Percentiles rank a stretch among this genome's conserved stretches.
These are phyloP conservation scores for Tuber microsphaerosporum DNA, from an alignment of 495 filamentous ascomycete species.

Conservation along the genomic window DNA sequence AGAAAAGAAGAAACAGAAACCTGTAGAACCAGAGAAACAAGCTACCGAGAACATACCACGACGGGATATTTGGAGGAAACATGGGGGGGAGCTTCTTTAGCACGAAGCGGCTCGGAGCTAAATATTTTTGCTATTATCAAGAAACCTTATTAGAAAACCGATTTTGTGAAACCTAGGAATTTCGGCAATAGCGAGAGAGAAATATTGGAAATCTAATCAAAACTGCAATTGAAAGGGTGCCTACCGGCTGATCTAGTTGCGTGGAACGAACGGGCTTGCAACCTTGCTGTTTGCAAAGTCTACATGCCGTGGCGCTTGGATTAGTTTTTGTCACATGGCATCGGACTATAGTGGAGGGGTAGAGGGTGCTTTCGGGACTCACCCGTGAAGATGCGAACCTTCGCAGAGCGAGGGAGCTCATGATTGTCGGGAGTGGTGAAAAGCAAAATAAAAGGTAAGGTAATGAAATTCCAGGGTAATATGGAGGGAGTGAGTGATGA, in stretches of 20 bases:
- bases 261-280: conserved; percentile 69
- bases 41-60: conserved; percentile 64
- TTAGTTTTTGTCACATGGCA: conserved; percentile 6
- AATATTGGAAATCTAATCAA: neutral
- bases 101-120: conserved; percentile 72
- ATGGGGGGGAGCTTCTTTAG: conserved; percentile 80
- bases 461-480: neutral
- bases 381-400: conserved; percentile 57
- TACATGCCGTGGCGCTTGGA: neutral
- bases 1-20: conserved; percentile 10
- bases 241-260: conserved; percentile 73
- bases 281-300: conserved; percentile 19
- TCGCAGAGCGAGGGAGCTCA: conserved; percentile 55
- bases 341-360: conserved; percentile 12
- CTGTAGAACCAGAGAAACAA: conserved; percentile 43
- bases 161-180: neutral
- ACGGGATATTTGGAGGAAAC: conserved; percentile 82
- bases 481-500: conserved; percentile 3
- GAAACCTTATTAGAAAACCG: conserved; percentile 21
- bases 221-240: conserved; percentile 30
- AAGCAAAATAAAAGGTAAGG: conserved; percentile 6
- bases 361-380: conserved; percentile 34
- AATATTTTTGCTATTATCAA: conserved; percentile 61
- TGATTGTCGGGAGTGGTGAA: conserved; percentile 6
- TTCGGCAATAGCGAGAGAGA: conserved; percentile 4